These are phyloP conservation scores for Oryza punctata DNA, from an alignment of 176 grass and related monocot species.

Conservation along the genomic window DNA sequence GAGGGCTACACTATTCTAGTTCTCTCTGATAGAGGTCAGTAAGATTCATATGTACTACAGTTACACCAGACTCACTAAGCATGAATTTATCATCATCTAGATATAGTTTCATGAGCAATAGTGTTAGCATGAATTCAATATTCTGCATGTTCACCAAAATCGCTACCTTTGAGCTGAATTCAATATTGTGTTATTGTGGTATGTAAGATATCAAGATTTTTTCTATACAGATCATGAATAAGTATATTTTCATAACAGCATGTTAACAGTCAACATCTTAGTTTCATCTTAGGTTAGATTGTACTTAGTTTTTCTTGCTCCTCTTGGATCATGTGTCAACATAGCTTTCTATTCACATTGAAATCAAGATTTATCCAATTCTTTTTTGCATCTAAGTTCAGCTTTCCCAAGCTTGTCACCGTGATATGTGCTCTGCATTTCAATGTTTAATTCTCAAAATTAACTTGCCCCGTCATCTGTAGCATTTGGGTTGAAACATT, in stretches of 20 bases:
- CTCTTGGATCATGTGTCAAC: not conserved
- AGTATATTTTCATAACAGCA: conserved; percentile 1
- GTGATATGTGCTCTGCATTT: conserved; percentile 6
- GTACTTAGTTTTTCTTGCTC: not conserved
- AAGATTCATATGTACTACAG: not conserved
- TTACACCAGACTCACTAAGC: conserved; percentile 7
- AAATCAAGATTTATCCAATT: conserved; percentile 2
- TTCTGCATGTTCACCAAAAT: not conserved
- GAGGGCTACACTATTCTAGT: conserved; percentile 73
- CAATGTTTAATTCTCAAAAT: not conserved
- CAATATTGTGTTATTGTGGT: not conserved
- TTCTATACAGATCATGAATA: not conserved
- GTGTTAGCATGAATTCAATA: conserved; percentile 7
- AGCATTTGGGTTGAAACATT: not conserved
- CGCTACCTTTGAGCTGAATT: not conserved
- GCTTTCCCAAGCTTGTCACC: not conserved
- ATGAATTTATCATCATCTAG: conserved; percentile 10
- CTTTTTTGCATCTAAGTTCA: not conserved
- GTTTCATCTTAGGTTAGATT: not conserved
- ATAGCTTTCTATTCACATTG: not conserved
- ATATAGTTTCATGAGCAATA: conserved; percentile 10
- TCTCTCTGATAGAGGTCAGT: conserved; percentile 88
- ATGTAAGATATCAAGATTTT: not conserved
- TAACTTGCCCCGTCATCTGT: not conserved
- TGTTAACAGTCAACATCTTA: conserved; percentile 13